These are phyloP conservation scores for Cercospora nicotianae DNA, from an alignment of 2,329 filamentous ascomycete genomes.

Conservation along the genomic window DNA sequence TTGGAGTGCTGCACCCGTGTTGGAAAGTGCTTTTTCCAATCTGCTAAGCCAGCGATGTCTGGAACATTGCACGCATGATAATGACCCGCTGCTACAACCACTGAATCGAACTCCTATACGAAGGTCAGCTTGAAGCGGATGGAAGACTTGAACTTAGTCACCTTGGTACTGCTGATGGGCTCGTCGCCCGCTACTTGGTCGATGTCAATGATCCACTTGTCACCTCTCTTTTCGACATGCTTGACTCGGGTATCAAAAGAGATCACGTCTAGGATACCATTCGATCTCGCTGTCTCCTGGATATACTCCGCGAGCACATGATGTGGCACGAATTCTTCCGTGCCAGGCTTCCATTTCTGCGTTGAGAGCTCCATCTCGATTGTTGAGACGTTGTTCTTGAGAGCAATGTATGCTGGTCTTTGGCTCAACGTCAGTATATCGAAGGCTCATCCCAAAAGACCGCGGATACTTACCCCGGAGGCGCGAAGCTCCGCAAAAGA, in stretches of 20 bases:
- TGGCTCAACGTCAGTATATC: background rate
- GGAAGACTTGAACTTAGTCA: background rate
- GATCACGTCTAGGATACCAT: slow-evolving; percentile 54
- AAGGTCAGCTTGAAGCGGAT: background rate
- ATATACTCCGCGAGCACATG: slow-evolving; percentile 60
- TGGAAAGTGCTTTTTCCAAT: slow-evolving; percentile 51
- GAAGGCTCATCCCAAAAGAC: slow-evolving; percentile 26
- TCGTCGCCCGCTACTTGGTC: background rate
- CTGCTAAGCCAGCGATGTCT: slow-evolving; percentile 49
- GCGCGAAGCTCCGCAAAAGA: slow-evolving; percentile 40
- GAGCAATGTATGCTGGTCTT: slow-evolving; percentile 52
- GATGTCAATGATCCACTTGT: slow-evolving; percentile 55
- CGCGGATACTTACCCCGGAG: slow-evolving; percentile 46
- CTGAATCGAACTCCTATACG: slow-evolving; percentile 48
- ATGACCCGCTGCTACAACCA: slow-evolving; percentile 57
- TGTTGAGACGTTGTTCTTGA: slow-evolving; percentile 57
- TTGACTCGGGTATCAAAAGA: slow-evolving; percentile 62
- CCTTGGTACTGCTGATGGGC: slow-evolving; percentile 3
- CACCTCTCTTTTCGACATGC: slow-evolving; percentile 48
- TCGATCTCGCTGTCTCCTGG: slow-evolving; percentile 55
- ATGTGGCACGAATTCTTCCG: slow-evolving; percentile 61
- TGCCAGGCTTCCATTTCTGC: slow-evolving; percentile 59
- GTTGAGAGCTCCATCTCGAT: slow-evolving; percentile 52
- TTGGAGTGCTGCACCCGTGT: slow-evolving; percentile 54
- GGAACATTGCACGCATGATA: slow-evolving; percentile 55